Conservation (phyloP, 352 stramenopile species). For the Pseudoperonospora humuli region DNA sequence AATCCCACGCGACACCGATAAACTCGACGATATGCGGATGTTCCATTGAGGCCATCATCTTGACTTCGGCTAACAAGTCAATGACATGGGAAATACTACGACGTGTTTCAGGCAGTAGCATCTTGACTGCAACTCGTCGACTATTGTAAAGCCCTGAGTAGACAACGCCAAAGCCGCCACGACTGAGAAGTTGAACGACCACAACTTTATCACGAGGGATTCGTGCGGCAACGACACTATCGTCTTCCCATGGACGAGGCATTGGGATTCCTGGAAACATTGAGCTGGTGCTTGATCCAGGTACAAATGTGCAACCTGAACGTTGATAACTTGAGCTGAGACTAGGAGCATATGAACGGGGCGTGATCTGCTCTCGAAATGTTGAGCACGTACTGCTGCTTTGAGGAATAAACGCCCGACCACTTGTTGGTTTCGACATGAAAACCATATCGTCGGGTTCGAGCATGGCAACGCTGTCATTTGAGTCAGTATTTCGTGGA, state of each 20-base stretch:
- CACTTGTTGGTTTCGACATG: slow-evolving; percentile 17
- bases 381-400: slow-evolving; percentile 21
- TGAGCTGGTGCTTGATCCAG: slow-evolving; percentile 5
- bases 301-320: slow-evolving; percentile 7
- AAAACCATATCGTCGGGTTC: slow-evolving; percentile 19
- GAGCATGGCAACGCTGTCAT: slow-evolving; percentile 24
- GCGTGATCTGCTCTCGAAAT: slow-evolving; percentile 12
- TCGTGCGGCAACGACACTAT: slow-evolving; percentile 29
- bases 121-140: slow-evolving; percentile 42
- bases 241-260: slow-evolving; percentile 29
- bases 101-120: slow-evolving; percentile 31
- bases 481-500: slow-evolving; percentile 4
- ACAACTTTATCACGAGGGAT: slow-evolving; percentile 37
- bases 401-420: slow-evolving; percentile 14
- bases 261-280: slow-evolving; percentile 4
- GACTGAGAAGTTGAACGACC: slow-evolving; percentile 24
- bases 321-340: slow-evolving; percentile 13
- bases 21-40: slow-evolving; percentile 38
- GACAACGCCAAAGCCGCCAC: slow-evolving; percentile 42
- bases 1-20: slow-evolving; percentile 38
- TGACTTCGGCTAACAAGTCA: slow-evolving; percentile 35
- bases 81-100: slow-evolving; percentile 23
- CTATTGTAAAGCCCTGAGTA: slow-evolving; percentile 32
- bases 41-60: slow-evolving; percentile 36
- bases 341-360: slow-evolving; percentile 11